These are phyloP conservation scores for Tetrahymena thermophila DNA, from an alignment of 73 alveolate genomes.

Conservation along the genomic window DNA sequence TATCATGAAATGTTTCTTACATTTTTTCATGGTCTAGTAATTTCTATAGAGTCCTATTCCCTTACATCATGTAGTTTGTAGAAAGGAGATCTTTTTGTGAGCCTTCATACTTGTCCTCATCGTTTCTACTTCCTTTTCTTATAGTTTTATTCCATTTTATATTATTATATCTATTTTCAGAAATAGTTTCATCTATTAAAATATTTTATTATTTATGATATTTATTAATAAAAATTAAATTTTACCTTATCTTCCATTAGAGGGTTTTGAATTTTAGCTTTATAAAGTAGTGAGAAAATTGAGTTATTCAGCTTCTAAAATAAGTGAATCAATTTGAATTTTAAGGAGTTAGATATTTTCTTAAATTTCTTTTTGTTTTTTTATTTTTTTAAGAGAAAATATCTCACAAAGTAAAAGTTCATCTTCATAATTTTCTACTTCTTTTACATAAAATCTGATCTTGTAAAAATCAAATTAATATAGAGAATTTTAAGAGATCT, in stretches of 20 bases:
- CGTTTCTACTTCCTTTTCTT: not conserved
- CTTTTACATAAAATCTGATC: not conserved
- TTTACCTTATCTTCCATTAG: not conserved
- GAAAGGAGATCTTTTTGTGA: not conserved
- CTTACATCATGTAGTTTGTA: not conserved
- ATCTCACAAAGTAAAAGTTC: not conserved
- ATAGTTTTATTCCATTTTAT: not conserved
- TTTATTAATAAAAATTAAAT: not conserved
- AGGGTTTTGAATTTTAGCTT: too few relatives aligned
- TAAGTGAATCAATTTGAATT: not conserved
- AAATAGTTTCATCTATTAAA: too few relatives aligned
- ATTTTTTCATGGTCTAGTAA: not conserved
- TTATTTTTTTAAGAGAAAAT: not conserved
- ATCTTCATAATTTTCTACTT: not conserved
- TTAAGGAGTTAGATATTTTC: not conserved
- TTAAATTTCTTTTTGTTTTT: not conserved
- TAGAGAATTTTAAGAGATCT: not conserved
- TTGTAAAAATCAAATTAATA: not conserved
- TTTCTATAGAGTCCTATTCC: not conserved
- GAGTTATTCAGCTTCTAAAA: not conserved
- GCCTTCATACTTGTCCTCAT: not conserved
- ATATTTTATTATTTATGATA: too few relatives aligned
- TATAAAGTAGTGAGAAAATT: too few relatives aligned
- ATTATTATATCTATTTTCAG: not conserved
- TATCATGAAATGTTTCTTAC: not conserved